phyloP scores from a whole-genome alignment of 1,284 basidiomycete species.

The Neonothopanus nambi region DNA sequence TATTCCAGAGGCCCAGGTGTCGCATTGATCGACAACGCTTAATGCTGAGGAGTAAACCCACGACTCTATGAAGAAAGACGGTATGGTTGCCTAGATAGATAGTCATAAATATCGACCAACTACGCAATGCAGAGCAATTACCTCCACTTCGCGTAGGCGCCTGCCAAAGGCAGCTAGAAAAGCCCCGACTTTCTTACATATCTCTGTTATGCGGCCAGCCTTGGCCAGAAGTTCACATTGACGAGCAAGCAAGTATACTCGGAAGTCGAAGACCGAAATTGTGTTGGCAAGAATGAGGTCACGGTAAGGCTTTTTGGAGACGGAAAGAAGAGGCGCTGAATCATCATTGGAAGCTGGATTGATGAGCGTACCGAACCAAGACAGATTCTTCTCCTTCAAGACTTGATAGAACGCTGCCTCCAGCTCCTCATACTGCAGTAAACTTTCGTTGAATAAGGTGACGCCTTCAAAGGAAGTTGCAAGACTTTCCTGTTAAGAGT shows the following conservation, averaged over 20 bases:
- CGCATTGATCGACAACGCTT: constrained; percentile 84
- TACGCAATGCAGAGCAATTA: constrained; percentile 28
- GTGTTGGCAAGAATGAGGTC: constrained; percentile 88
- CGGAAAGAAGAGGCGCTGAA: constrained; percentile 78
- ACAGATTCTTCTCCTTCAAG: constrained; percentile 77
- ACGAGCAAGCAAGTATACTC: constrained; percentile 87
- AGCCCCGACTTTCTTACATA: constrained; percentile 63
- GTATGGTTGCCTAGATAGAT: constrained; percentile 58
- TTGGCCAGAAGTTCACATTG: constrained; percentile 81
- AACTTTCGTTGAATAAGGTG: constrained; percentile 86
- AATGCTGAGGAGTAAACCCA: constrained; percentile 94
- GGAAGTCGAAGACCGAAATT: constrained; percentile 93
- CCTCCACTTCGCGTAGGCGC: constrained; percentile 75
- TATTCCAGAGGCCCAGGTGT: constrained; percentile 63
- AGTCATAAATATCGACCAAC: constrained; percentile 14
- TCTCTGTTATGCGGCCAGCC: constrained; percentile 67
- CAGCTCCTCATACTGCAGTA: constrained; percentile 89
- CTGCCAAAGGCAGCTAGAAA: constrained; percentile 86
- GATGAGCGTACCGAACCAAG: constrained; percentile 89
- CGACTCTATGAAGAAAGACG: constrained; percentile 82
- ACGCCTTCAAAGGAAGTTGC: constrained; percentile 92
- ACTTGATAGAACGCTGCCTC: constrained; percentile 85
- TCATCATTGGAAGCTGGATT: constrained; percentile 75
- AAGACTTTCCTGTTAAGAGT: constrained; percentile 76
- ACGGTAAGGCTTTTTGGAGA: constrained; percentile 82